Percentiles rank a stretch among this genome's conserved stretches.
Conservation (phyloP, 1,139 yeast genomes). For the Yamadazyma oceani region DNA sequence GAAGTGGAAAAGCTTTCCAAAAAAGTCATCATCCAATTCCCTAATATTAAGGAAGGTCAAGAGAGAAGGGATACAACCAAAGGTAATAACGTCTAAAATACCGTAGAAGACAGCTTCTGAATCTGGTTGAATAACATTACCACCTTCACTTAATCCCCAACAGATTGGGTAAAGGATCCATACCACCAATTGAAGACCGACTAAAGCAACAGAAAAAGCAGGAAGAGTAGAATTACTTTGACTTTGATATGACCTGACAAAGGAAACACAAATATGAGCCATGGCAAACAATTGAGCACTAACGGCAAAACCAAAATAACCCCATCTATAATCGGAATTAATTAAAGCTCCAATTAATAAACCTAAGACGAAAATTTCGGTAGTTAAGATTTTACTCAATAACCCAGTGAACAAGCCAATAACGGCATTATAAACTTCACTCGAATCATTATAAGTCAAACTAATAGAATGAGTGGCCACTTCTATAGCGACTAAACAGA, state of each 20-base stretch:
- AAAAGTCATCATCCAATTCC: constrained; percentile 31
- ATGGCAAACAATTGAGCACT: constrained; percentile 40
- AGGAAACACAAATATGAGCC: constrained; percentile 22
- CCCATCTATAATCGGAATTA: constrained; percentile 65
- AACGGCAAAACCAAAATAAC: constrained; percentile 50
- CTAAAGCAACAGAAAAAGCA: constrained; percentile 25
- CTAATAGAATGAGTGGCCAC: constrained; percentile 41
- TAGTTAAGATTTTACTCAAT: constrained; percentile 37
- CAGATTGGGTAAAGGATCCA: constrained; percentile 54
- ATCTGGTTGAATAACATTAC: constrained; percentile 63
- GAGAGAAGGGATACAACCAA: constrained; percentile 41
- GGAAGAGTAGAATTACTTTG: too few relatives aligned
- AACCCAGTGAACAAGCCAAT: constrained; percentile 26
- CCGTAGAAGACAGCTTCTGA: constrained; percentile 70
- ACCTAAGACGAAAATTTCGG: constrained; percentile 52
- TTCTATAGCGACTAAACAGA: constrained; percentile 48
- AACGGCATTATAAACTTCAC: constrained; percentile 24
- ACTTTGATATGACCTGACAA: constrained; percentile 12
- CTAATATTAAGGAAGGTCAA: constrained; percentile 32
- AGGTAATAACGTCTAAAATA: constrained; percentile 52
- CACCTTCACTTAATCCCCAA: constrained; percentile 71
- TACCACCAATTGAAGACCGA: constrained; percentile 32
- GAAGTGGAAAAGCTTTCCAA: constrained; percentile 24
- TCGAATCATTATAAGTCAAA: constrained; percentile 15
- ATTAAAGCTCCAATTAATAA: constrained; percentile 56